Base-by-base conservation (phyloP, 768 basidiomycete species). In the Dioszegia crocea region DNA sequence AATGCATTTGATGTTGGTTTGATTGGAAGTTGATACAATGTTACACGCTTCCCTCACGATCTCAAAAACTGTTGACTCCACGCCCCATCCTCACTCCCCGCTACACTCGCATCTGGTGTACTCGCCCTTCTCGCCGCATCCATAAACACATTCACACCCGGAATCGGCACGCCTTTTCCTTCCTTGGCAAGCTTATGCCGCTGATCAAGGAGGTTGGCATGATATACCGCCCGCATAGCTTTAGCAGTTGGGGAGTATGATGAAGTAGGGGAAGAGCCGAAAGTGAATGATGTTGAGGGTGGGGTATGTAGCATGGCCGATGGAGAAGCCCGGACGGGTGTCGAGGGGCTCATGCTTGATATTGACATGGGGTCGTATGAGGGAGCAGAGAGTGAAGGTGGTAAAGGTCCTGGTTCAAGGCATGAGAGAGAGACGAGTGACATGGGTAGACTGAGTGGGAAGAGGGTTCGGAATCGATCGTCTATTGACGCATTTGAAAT, bases 371-470 rank as follows among this genome's bases (percentile, higher is more conserved):
- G 38, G 11, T 11, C 14, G 5, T 2, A 19, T 19, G 49, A 48
- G 19, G 30, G 14, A 14, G 52, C 10, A 44, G 14, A 51, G 38
- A 17, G 30, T 40, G 11, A 30, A 26, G n/a, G 36, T 10, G 44
- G 27, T 16, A 40, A n/a, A n/a, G 67, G 59, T 30, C 63, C 66
- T 3, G 61, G 58, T 29, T 57, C 64, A 27, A 65, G 56, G 12
- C 30, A 31, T 17, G 47, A 45, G 16, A 51, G 44, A 2, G 39
- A 47, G 24, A 80, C 75, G 54, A 78, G 75, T 50, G 66, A 71
- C 3, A 78, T 69, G 17, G 84, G 84, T 14, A 87, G 76, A 49
- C 85, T 79, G 60, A 87, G 77, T 52, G 84, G 81, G 71, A 86
- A 82, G 1, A 84, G 81, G 49, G 80, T 80, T 38, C 81, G 78